Evolutionary conservation across 2,329 filamentous ascomycete genomes (phyloP), one percentile per base, ranked within the genome.

Genomic region (Penicillium hordei): DNA sequence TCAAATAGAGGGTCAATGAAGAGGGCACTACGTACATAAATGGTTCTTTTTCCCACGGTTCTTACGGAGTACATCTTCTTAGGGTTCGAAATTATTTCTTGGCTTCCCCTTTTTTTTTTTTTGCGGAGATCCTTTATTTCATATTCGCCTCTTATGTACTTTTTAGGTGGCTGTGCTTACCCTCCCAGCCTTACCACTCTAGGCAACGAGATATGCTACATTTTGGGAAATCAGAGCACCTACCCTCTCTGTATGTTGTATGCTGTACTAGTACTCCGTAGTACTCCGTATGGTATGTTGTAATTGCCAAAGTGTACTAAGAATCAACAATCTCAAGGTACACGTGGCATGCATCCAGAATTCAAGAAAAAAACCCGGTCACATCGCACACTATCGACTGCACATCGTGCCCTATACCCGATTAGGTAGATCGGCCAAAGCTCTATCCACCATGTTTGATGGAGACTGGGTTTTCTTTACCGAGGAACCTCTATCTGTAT

Each of bases 261-360:
- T 33, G 12, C 5, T 17, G 33, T 34, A 34, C 33, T 17, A 17
- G 33, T 34, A 33, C n/a, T n/a, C n/a, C n/a, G n/a, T n/a, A n/a
- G n/a, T n/a, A n/a, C n/a, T n/a, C n/a, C n/a, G n/a, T n/a, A 33
- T 33, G 33, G 33, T 34, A 34, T 34, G 33, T 34, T 33, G 5
- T 6, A 5, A 33, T 33, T 33, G 31, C 31, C 31, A 33, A 33
- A 33, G 31, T n/a, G n/a, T n/a, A n/a, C n/a, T n/a, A 33, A 33
- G 13, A 33, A 31, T 5, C 29, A 48, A 17, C 31, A 19, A 48
- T 25, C 21, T 21, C n/a, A 17, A 25, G n/a, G 36, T 19, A 56
- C 48, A 56, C 53, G 53, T 56, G 53, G 38, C 53, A 50, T 44
- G 23, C 46, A 55, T 39, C 25, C 44, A 55, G 13, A 48, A 29